phyloP scores from a whole-genome alignment of 129 eudicot genomes.

The Scalesia atractyloides region DNA sequence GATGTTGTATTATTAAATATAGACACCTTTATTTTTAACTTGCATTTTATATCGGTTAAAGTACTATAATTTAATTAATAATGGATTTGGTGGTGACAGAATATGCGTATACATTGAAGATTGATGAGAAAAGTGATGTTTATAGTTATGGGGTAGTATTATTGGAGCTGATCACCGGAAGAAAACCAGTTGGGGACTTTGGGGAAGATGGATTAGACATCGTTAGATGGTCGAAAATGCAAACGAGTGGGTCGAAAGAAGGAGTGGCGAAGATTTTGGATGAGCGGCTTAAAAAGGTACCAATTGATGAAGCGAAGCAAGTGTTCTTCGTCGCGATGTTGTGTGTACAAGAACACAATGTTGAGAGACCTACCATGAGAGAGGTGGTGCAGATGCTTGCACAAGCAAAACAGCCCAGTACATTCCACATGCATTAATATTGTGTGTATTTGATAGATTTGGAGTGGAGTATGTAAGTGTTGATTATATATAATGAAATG shows the following conservation, averaged over 20 bases:
- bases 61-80: not conserved
- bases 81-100: conserved; percentile 42
- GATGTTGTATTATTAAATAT: conserved; percentile 2
- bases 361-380: conserved; percentile 76
- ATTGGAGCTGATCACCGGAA: conserved; percentile 60
- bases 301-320: conserved; percentile 61
- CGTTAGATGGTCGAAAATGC: conserved; percentile 65
- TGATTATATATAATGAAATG: not conserved
- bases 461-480: conserved; percentile 7
- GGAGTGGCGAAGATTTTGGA: conserved; percentile 61
- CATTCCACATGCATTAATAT: conserved; percentile 51
- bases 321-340: conserved; percentile 72
- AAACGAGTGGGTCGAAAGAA: conserved; percentile 65
- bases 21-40: conserved; percentile 15
- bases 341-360: conserved; percentile 72
- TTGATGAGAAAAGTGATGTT: conserved; percentile 75
- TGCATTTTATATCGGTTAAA: not conserved
- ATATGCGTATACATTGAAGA: conserved; percentile 71
- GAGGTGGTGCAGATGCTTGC: conserved; percentile 82
- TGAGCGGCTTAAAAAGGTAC: conserved; percentile 58
- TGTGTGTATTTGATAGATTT: conserved; percentile 16
- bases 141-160: conserved; percentile 75
- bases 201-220: conserved; percentile 78
- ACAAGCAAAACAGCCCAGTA: conserved; percentile 70
- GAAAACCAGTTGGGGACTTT: conserved; percentile 67